These are phyloP conservation scores for Solanum lycopersicoides DNA, from an alignment of 257 asterid species.

Conservation along the genomic window DNA sequence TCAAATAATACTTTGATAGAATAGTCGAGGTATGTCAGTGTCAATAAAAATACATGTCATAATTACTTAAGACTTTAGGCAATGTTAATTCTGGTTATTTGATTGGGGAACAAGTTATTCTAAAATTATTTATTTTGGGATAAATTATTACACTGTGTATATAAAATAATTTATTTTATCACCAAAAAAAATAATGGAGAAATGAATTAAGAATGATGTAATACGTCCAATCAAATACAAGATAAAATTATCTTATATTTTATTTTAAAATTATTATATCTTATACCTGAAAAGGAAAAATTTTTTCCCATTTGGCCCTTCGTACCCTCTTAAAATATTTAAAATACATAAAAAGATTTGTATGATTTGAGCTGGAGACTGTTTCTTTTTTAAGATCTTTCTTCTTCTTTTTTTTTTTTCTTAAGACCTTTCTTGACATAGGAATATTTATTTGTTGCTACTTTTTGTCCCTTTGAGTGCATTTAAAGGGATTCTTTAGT, in stretches of 20 bases:
- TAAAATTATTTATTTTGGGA: fast-evolving
- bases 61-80: background rate
- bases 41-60: background rate
- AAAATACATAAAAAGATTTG: background rate
- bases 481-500: background rate
- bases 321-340: background rate
- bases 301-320: background rate
- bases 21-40: background rate
- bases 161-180: no score
- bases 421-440: background rate
- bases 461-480: background rate
- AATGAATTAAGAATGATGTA: no score
- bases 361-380: background rate
- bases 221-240: background rate
- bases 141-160: no score
- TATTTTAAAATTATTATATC: no score
- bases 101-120: no score
- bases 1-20: background rate
- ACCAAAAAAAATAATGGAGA: background rate
- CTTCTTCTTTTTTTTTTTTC: background rate
- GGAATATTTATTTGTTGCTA: background rate
- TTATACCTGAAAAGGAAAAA: no score
- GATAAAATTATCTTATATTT: no score
- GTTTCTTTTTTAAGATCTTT: background rate
- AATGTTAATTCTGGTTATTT: background rate